These are phyloP conservation scores for Coemansia sp. DNA, from an alignment of 192 early-diverging fungal genomes.

Conservation along the genomic window DNA sequence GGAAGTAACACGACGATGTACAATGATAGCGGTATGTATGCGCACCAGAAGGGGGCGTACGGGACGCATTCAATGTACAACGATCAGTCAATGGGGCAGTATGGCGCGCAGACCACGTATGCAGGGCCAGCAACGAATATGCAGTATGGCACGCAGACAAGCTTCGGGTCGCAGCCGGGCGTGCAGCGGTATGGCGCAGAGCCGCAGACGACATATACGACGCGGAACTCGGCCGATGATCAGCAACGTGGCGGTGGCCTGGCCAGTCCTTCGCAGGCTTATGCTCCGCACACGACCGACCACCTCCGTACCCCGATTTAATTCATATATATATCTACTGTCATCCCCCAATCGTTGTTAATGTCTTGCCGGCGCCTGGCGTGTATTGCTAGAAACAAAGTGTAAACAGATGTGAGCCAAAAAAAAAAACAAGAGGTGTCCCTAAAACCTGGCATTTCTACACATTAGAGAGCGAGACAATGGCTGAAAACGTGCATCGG, in stretches of 20 bases:
- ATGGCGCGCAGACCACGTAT: constrained; percentile 5
- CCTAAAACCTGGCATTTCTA: too few species aligned
- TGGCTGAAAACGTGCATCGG: too few species aligned
- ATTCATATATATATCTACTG: neutral
- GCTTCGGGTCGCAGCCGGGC: neutral
- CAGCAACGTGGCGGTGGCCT: neutral
- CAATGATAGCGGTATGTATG: constrained; percentile 22
- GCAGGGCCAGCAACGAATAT: neutral
- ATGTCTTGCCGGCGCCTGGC: neutral
- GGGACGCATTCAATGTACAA: neutral
- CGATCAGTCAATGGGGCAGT: neutral
- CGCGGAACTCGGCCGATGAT: neutral
- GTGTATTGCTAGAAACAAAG: too few species aligned
- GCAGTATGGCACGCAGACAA: constrained; percentile 15
- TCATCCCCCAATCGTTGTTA: neutral
- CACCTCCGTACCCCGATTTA: constrained; percentile 29
- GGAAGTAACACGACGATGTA: neutral
- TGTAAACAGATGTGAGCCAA: too few species aligned
- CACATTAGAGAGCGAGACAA: too few species aligned
- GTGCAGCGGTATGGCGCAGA: neutral
- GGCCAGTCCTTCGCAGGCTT: constrained; percentile 8
- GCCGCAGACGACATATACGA: constrained; percentile 2
- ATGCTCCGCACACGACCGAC: constrained; percentile 17
- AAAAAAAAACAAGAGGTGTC: too few species aligned
- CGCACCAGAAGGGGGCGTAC: neutral